Percentiles rank a stretch among this genome's conserved stretches.
phyloP scores from a whole-genome alignment of 2,329 filamentous ascomycete species.

The Fonsecaea nubica region DNA sequence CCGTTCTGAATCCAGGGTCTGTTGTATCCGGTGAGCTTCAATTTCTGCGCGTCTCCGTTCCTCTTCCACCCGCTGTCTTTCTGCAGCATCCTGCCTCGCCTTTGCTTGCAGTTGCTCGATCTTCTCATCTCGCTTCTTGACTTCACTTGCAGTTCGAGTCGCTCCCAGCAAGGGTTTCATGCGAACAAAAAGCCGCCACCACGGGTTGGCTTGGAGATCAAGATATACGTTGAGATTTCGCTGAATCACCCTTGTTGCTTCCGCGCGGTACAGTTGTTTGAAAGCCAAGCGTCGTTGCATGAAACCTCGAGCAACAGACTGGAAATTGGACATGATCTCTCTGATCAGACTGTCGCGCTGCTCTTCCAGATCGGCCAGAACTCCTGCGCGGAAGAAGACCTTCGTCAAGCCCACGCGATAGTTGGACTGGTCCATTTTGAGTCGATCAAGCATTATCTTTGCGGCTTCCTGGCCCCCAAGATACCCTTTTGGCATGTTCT shows the following conservation, averaged over 20 bases:
- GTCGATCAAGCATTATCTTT: conserved; percentile 84
- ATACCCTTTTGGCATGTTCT: conserved; percentile 85
- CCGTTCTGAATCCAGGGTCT: conserved; percentile 92
- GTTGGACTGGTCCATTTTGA: conserved; percentile 81
- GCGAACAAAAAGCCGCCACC: conserved; percentile 94
- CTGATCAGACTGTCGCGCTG: conserved; percentile 90
- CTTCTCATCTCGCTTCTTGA: conserved; percentile 93
- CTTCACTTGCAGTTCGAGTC: conserved; percentile 87
- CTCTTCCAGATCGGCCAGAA: conserved; percentile 95
- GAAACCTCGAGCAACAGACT: conserved; percentile 89
- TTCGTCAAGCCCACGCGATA: conserved; percentile 96
- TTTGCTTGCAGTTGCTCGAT: conserved; percentile 86
- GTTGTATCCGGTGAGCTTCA: conserved; percentile 87
- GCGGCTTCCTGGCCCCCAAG: conserved; percentile 87
- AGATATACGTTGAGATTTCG: conserved; percentile 92
- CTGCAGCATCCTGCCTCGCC: conserved; percentile 76
- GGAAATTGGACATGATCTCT: conserved; percentile 91
- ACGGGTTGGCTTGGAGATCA: conserved; percentile 87
- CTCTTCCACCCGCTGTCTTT: conserved; percentile 83
- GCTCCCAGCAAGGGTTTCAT: conserved; percentile 96
- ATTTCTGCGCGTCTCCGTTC: conserved; percentile 85
- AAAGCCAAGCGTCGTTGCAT: conserved; percentile 84
- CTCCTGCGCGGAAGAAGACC: conserved; percentile 96
- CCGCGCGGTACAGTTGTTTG: conserved; percentile 91
- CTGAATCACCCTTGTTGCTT: conserved; percentile 94